Conservation (phyloP, 2,329 filamentous ascomycete species). For the Pseudogymnoascus sp. region DNA sequence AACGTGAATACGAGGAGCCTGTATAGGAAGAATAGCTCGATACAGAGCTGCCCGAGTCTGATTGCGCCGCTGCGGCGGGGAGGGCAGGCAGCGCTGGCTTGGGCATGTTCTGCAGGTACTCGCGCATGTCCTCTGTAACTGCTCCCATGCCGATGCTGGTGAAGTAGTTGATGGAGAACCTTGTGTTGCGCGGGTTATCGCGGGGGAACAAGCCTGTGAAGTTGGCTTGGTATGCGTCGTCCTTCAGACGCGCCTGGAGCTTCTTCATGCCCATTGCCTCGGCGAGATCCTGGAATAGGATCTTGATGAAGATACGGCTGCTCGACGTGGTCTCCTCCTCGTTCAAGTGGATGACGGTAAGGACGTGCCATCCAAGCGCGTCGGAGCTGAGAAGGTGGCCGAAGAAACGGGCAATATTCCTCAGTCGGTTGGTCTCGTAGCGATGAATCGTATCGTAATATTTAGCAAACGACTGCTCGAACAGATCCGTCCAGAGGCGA, state of each 20-base stretch:
- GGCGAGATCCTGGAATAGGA: slow-evolving; percentile 84
- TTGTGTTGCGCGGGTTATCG: slow-evolving; percentile 80
- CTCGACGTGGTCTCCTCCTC: slow-evolving; percentile 96
- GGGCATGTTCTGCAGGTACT: slow-evolving; percentile 79
- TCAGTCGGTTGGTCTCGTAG: slow-evolving; percentile 88
- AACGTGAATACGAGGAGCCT: slow-evolving; percentile 49
- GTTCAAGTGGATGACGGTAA: slow-evolving; percentile 79
- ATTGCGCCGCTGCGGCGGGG: slow-evolving; percentile 45
- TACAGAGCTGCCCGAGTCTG: slow-evolving; percentile 55
- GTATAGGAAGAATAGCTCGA: slow-evolving; percentile 74
- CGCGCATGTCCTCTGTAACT: slow-evolving; percentile 91
- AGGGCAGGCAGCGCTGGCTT: slow-evolving; percentile 71
- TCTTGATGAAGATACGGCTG: slow-evolving; percentile 97
- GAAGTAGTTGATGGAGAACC: slow-evolving; percentile 99
- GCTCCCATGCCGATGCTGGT: slow-evolving; percentile 95
- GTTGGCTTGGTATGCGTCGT: slow-evolving; percentile 68
- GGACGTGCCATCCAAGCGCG: slow-evolving; percentile 83
- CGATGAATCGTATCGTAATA: slow-evolving; percentile 98
- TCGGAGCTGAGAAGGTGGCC: slow-evolving; percentile 83
- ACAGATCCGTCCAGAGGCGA: slow-evolving; percentile 85
- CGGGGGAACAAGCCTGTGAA: slow-evolving; percentile 83
- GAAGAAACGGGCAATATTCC: slow-evolving; percentile 93
- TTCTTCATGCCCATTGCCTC: slow-evolving; percentile 80
- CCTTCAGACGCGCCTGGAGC: slow-evolving; percentile 66
- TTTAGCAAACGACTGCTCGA: slow-evolving; percentile 80